phyloP scores from a whole-genome alignment of 345 rosid genomes.

The Bretschneidera sinensis region DNA sequence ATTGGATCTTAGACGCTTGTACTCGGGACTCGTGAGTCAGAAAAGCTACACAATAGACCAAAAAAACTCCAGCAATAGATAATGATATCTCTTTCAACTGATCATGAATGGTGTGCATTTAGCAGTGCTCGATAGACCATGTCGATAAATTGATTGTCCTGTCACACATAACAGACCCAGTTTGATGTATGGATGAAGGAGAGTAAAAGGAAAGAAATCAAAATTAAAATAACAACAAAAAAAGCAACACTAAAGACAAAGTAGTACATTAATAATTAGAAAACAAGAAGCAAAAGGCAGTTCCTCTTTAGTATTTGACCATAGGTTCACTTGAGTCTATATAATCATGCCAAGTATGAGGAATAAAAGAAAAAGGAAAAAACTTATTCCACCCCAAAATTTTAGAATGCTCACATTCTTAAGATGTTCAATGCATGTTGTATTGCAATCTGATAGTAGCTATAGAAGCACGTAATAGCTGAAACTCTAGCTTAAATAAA shows the following conservation, averaged over 20 bases:
- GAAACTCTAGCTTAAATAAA: background rate
- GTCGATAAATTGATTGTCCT: conserved; percentile 82
- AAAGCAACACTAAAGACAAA: background rate
- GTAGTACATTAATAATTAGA: background rate
- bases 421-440: background rate
- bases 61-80: conserved; percentile 19
- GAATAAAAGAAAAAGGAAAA: too few relatives aligned
- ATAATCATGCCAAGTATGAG: background rate
- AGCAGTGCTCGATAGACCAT: conserved; percentile 64
- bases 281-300: background rate
- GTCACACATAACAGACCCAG: conserved; percentile 13
- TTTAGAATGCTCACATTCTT: background rate
- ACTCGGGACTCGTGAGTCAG: background rate
- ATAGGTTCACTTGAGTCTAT: background rate
- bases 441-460: too few relatives aligned
- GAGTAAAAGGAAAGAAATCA: background rate
- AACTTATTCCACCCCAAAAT: background rate
- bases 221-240: background rate
- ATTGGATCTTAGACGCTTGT: conserved; percentile 19
- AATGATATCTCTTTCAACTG: conserved; percentile 1
- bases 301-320: background rate
- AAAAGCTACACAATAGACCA: conserved; percentile 17
- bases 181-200: conserved; percentile 4
- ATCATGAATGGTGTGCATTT: conserved; percentile 59
- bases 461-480: background rate